Percentiles rank a stretch among this genome's conserved stretches.
phyloP scores from a whole-genome alignment of 306 rosid genomes.

The Cicer bijugum region DNA sequence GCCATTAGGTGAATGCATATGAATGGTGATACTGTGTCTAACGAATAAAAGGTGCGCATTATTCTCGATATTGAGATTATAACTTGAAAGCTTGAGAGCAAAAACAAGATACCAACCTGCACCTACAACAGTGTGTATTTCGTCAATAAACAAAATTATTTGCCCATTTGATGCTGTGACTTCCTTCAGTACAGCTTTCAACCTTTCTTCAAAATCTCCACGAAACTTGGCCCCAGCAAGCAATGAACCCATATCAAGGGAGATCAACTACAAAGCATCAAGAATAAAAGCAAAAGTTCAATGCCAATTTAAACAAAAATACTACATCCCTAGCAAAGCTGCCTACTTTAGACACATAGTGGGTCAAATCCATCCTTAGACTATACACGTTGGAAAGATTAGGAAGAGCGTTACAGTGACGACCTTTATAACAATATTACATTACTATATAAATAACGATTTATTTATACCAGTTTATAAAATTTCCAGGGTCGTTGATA shows the following conservation, averaged over 20 bases:
- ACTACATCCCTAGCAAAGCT: constrained; percentile 8
- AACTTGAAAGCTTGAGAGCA: constrained; percentile 18
- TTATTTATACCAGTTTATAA: constrained; percentile 2
- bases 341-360: background rate
- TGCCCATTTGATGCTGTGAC: constrained; percentile 93
- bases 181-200: constrained; percentile 95
- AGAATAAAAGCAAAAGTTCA: constrained; percentile 22
- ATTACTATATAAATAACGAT: constrained; percentile 2
- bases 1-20: constrained; percentile 19
- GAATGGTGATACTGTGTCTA: background rate
- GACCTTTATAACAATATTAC: constrained; percentile 16
- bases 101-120: constrained; percentile 69
- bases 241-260: constrained; percentile 94
- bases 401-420: constrained; percentile 17
- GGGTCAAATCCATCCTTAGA: constrained; percentile 16
- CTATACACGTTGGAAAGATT: background rate
- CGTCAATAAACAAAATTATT: constrained; percentile 92
- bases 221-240: constrained; percentile 97
- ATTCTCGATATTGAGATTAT: constrained; percentile 10
- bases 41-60: constrained; percentile 5
- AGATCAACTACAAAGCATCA: constrained; percentile 69
- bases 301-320: constrained; percentile 17
- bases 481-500: constrained; percentile 12
- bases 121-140: constrained; percentile 97
- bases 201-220: constrained; percentile 95